These are phyloP conservation scores for Phoenix dactylifera DNA, from an alignment of 176 grass and related monocot species.

Conservation along the genomic window DNA sequence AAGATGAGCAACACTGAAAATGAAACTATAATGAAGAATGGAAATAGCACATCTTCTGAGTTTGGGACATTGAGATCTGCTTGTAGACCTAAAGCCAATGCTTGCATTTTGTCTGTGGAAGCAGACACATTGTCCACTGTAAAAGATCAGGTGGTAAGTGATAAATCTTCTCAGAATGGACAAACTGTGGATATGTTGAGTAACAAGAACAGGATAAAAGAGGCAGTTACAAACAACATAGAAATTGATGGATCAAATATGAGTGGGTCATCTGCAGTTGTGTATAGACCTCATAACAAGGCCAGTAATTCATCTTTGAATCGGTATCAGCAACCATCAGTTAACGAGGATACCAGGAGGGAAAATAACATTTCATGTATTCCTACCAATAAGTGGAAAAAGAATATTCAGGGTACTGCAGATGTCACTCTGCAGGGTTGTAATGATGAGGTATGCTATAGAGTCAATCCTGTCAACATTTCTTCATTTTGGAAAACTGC, in stretches of 20 bases:
- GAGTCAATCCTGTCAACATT: too few relatives aligned
- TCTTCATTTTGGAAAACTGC: too few relatives aligned
- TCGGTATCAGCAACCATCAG: conserved; percentile 1
- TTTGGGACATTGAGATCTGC: too few relatives aligned
- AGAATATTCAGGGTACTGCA: too few relatives aligned
- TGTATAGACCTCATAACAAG: conserved; percentile 9
- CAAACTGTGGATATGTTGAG: conserved; percentile 2
- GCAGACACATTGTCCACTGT: background rate
- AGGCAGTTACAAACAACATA: background rate
- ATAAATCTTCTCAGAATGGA: background rate
- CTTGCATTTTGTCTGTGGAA: background rate
- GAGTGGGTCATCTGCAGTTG: conserved; percentile 13
- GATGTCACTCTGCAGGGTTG: background rate
- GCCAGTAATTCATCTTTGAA: background rate
- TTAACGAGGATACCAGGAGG: background rate
- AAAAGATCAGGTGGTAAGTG: background rate
- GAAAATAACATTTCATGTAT: background rate
- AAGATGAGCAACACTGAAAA: conserved; percentile 20
- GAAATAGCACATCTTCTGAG: too few relatives aligned
- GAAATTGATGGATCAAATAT: conserved; percentile 1
- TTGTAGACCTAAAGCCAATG: background rate
- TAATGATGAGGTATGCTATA: conserved; percentile 6
- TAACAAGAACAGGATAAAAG: conserved; percentile 10
- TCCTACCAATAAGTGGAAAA: too few relatives aligned
- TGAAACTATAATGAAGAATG: conserved; percentile 12